A percentile compares a stretch with the other conserved stretches of the same genome.
phyloP scores from a whole-genome alignment of 768 basidiomycete species.

The Mycena epipterygia region DNA sequence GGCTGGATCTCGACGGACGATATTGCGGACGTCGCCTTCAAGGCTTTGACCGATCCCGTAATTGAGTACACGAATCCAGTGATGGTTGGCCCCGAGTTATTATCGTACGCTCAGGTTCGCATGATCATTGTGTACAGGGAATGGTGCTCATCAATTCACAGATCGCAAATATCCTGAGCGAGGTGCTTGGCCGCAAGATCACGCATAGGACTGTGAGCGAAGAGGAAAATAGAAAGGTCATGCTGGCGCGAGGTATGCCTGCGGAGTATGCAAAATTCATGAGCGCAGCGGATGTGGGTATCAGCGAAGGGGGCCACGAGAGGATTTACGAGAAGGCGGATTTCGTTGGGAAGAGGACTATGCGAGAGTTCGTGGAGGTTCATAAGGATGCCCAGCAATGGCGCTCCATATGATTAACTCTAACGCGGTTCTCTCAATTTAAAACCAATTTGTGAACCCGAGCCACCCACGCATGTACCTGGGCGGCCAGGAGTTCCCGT shows the following conservation, averaged over 20 bases:
- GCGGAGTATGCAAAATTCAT: constrained; percentile 36
- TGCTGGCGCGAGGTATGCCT: constrained; percentile 34
- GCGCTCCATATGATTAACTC: neutral
- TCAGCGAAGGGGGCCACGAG: constrained; percentile 32
- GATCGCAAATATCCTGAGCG: neutral
- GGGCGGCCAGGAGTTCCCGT: too few species aligned
- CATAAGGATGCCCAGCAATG: neutral
- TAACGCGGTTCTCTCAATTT: too few species aligned
- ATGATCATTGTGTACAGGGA: neutral
- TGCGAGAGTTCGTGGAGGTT: neutral
- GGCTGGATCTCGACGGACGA: neutral
- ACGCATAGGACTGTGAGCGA: neutral
- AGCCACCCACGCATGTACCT: too few species aligned
- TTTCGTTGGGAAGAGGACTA: neutral
- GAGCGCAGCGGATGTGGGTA: constrained; percentile 32
- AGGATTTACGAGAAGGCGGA: neutral
- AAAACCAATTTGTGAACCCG: too few species aligned
- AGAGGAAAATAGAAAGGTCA: constrained; percentile 37
- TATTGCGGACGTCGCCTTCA: neutral
- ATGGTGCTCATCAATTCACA: neutral
- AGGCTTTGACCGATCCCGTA: neutral
- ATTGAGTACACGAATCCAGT: neutral
- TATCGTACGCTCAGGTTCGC: neutral
- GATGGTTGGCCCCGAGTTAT: neutral
- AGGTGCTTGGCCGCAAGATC: neutral